These are phyloP conservation scores for Somion occarium DNA, from an alignment of 1,284 basidiomycete species.

Conservation along the genomic window DNA sequence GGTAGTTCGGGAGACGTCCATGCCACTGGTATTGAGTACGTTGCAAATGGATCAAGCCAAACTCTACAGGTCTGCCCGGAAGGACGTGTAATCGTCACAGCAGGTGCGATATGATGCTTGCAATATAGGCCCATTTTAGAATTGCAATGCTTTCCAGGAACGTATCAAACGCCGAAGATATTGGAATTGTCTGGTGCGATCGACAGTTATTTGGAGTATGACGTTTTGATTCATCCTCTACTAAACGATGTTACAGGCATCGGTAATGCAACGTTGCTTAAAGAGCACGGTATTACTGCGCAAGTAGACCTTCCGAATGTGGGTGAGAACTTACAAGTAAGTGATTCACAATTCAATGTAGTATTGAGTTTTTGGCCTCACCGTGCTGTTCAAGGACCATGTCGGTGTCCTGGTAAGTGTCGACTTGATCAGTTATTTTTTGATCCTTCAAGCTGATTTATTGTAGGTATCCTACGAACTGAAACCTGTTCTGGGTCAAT, in stretches of 20 bases:
- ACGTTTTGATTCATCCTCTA: neutral
- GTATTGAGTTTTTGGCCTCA: neutral
- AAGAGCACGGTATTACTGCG: conserved; percentile 29
- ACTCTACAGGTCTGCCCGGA: neutral
- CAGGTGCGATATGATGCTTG: too few species aligned
- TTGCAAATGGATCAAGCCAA: neutral
- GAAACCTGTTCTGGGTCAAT: neutral
- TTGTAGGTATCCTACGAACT: conserved; percentile 5
- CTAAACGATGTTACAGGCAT: conserved; percentile 39
- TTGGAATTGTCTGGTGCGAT: neutral
- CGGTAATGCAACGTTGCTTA: conserved; percentile 32
- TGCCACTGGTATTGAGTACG: neutral
- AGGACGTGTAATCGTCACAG: neutral
- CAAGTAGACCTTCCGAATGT: conserved; percentile 38
- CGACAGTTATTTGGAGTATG: neutral
- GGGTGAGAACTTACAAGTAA: conserved; percentile 42
- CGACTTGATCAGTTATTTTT: neutral
- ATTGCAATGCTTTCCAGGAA: neutral
- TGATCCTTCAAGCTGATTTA: neutral
- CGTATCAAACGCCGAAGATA: neutral
- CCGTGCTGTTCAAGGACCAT: neutral
- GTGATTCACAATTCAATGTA: neutral
- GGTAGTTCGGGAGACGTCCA: neutral
- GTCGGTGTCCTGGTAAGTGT: neutral
- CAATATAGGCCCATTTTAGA: too few species aligned